Base-by-base conservation (phyloP, 2,329 filamentous ascomycete species). In the Diaporthe sp. region DNA sequence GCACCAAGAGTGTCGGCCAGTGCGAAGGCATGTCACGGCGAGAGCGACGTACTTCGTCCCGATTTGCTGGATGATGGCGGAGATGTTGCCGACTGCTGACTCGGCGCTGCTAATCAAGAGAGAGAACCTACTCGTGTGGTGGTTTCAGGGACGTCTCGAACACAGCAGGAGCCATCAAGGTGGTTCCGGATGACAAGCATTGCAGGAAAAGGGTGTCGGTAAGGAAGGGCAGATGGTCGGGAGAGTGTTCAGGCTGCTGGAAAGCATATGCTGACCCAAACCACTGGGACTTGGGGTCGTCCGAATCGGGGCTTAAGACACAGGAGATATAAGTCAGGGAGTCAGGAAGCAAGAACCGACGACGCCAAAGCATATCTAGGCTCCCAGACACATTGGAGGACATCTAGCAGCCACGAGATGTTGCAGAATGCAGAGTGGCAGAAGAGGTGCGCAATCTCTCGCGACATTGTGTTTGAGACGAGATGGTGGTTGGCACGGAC, bases 141-240 rank as follows among this genome's bases (percentile, higher is more conserved):
- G 55, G 70, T 72, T 61, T 51, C 70, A 72, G 70, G 12, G 70
- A 28, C 31, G 71, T 61, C 58, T 72, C 71, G 44, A 53, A 6
- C 57, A 61, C 39, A 60, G 20, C 6, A 53, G 37, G 47, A 61
- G 31, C 65, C 49, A 37, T 53, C 47, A 61, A 61, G 51, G 70
- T 15, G 15, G 22, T 39, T n/a, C 44, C 31, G 44, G 47, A 37
- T 53, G 65, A 39, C 31, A 51, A 25, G 39, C 44, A 37, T 31
- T 39, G 13, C 31, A 20, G 17, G 2, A n/a, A 42, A 31, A 8
- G 37, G n/a, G n/a, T 39, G 31, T 28, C 37, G 42, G 37, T 22
- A 13, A n/a, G 12, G 22, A 8, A 22, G 25, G 39, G 20, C n/a
- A 51, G 34, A 42, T 39, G 55, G 70, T 39, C 34, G 28, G 57